phyloP scores from a whole-genome alignment of 2,329 filamentous ascomycete genomes.

The Ceratocystis cacaofunesta region DNA sequence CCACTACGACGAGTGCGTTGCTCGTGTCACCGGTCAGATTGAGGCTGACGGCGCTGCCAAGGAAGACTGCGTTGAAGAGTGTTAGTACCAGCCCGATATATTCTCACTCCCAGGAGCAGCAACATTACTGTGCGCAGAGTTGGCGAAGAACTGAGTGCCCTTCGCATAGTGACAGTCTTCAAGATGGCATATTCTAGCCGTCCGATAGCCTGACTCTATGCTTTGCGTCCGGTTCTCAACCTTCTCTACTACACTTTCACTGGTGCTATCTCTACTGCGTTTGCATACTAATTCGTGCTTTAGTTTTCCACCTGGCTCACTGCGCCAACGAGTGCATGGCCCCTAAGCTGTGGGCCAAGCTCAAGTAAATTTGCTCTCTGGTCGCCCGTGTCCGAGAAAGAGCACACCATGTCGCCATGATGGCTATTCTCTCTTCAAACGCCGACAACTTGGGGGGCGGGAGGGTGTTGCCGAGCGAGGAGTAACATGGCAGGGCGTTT shows the following conservation, averaged over 20 bases:
- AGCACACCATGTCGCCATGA: constrained; percentile 7
- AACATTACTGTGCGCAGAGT: not conserved
- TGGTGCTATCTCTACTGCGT: constrained; percentile 4
- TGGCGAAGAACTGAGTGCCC: not conserved
- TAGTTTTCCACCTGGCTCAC: constrained; percentile 97
- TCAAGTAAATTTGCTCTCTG: constrained; percentile 54
- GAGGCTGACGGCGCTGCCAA: constrained; percentile 57
- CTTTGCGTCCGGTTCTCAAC: not conserved
- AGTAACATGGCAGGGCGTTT: too few species aligned
- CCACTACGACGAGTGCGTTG: constrained; percentile 95
- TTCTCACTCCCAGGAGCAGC: not conserved
- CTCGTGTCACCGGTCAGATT: constrained; percentile 59
- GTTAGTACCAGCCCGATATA: constrained; percentile 42
- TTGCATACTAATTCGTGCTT: constrained; percentile 8
- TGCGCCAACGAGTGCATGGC: constrained; percentile 87
- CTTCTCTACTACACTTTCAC: not conserved
- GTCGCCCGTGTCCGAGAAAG: not conserved
- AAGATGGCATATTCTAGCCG: not conserved
- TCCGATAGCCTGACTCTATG: not conserved
- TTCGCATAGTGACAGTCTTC: not conserved
- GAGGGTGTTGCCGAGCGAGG: too few species aligned
- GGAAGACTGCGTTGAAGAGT: constrained; percentile 98
- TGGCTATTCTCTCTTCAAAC: constrained; percentile 6
- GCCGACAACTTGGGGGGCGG: not conserved
- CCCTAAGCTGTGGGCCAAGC: constrained; percentile 82